Conservation (phyloP, 1,284 basidiomycete species). For the Rhodotorula glutinis region DNA sequence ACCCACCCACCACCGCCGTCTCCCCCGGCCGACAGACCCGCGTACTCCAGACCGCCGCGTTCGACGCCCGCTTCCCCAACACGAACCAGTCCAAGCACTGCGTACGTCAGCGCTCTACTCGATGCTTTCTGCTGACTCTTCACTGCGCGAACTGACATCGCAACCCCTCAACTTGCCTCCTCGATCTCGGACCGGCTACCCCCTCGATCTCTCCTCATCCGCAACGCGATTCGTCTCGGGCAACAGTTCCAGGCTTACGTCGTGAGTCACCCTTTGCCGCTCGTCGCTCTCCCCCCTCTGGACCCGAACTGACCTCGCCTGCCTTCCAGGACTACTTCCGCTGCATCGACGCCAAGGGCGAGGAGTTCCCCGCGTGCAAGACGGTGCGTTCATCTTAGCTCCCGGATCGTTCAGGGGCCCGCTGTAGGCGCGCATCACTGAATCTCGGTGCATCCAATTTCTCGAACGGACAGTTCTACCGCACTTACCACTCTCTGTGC, state of each 20-base stretch:
- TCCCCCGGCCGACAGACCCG: slow-evolving; percentile 52
- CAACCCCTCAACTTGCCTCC: not conserved
- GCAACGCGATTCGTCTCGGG: not conserved
- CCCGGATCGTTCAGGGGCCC: too few relatives aligned
- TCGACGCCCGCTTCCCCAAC: slow-evolving; percentile 73
- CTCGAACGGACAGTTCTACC: slow-evolving; percentile 68
- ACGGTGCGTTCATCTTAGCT: slow-evolving; percentile 47
- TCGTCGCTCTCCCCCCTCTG: not conserved
- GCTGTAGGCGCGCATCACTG: too few relatives aligned
- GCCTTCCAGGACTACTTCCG: slow-evolving; percentile 74
- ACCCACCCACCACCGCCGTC: too few relatives aligned
- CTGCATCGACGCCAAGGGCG: slow-evolving; percentile 94
- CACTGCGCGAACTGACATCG: not conserved
- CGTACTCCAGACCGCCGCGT: slow-evolving; percentile 77
- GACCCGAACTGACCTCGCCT: too few relatives aligned
- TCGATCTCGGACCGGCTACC: too few relatives aligned
- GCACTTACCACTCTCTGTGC: slow-evolving; percentile 93
- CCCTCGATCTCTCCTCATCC: not conserved
- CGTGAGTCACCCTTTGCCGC: slow-evolving; percentile 46
- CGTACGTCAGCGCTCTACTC: too few relatives aligned
- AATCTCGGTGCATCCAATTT: too few relatives aligned
- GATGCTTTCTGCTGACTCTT: too few relatives aligned
- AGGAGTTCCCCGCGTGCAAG: slow-evolving; percentile 96
- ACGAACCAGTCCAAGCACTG: slow-evolving; percentile 93
- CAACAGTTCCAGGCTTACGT: slow-evolving; percentile 82